Evolutionary conservation across 768 basidiomycete species (phyloP), one percentile per base, ranked within the genome.

Genomic region (Auricularia heimuer): DNA sequence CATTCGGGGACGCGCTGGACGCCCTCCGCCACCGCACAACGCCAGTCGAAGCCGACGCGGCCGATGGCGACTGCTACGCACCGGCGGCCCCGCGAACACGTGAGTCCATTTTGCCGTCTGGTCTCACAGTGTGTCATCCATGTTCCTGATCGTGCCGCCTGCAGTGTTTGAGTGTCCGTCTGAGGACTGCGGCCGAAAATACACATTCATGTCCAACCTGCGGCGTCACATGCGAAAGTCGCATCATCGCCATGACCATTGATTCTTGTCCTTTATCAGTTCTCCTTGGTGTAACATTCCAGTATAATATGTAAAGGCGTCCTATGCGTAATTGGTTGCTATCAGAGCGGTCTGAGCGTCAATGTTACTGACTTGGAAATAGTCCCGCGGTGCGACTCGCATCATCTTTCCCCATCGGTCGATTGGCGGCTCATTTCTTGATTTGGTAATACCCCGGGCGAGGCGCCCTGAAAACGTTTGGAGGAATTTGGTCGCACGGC

Each of bases 1-100:
- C 56, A 18, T 60, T 60, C 56, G 33, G 24, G 24, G 56, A 60
- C 56, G 56, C 56, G 24, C 56, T 60, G 29, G 56, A 60, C 56
- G 56, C 56, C 4, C 56, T 60, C 11, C 56, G 56, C 24, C 56
- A 60, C 29, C 56, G 56, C 24, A 35, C 24, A 4, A 10, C 24
- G 0, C 56, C 56, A 11, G 16, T 7, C 24, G 29, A 34, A 7
- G 6, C 6, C 56, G 56, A 34, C 10, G 24, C 29, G 3, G 56
- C 6, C 18, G 56, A 60, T 10, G 56, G 34, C 29, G 56, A 35
- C 29, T 60, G 56, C 29, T 29, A 29, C 56, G 24, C 29, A 29
- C 12, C 21, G 56, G 24, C 21, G 24, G 29, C 14, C 8, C 56
- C 6, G 24, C 24, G 12, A 29, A 60, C 24, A 6, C 18, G 14